These are phyloP conservation scores for Trichosporon sp. DNA, from an alignment of 1,284 basidiomycete species.

Conservation along the genomic window DNA sequence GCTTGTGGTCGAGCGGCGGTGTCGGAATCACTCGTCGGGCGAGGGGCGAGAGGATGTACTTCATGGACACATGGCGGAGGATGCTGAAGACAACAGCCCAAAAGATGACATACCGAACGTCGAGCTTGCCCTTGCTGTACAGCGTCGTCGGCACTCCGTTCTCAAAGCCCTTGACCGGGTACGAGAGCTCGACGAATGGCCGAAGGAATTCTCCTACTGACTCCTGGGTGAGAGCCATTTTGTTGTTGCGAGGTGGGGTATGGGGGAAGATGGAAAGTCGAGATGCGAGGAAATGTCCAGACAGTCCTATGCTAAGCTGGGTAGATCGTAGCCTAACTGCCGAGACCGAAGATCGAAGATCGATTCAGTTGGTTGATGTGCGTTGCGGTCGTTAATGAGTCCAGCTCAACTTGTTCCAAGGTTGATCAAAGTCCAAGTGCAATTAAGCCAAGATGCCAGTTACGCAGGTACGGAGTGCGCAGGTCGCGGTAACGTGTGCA, in stretches of 20 bases:
- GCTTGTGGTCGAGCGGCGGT: conserved; percentile 15
- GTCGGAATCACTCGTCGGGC: conserved; percentile 20
- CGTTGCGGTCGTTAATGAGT: neutral
- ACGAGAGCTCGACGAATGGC: conserved; percentile 74
- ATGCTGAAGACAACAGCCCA: conserved; percentile 77
- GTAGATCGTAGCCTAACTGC: neutral
- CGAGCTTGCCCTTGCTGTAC: conserved; percentile 70
- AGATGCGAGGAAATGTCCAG: neutral
- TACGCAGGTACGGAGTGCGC: neutral
- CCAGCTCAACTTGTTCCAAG: neutral
- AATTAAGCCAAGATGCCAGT: neutral
- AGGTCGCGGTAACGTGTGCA: neutral
- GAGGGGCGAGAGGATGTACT: conserved; percentile 70
- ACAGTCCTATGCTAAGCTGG: neutral
- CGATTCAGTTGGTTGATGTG: neutral
- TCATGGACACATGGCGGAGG: conserved; percentile 71
- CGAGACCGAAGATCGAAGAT: neutral
- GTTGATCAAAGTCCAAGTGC: neutral
- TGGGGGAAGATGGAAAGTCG: conserved; percentile 4
- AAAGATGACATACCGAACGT: conserved; percentile 70
- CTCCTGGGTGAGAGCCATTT: conserved; percentile 3
- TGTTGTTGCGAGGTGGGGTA: neutral
- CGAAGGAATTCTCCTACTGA: conserved; percentile 30
- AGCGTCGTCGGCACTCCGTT: conserved; percentile 29
- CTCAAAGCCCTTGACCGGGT: conserved; percentile 63